Evolutionary conservation across 331 rosid genomes (phyloP).

Genomic region (Acacia concinna): DNA sequence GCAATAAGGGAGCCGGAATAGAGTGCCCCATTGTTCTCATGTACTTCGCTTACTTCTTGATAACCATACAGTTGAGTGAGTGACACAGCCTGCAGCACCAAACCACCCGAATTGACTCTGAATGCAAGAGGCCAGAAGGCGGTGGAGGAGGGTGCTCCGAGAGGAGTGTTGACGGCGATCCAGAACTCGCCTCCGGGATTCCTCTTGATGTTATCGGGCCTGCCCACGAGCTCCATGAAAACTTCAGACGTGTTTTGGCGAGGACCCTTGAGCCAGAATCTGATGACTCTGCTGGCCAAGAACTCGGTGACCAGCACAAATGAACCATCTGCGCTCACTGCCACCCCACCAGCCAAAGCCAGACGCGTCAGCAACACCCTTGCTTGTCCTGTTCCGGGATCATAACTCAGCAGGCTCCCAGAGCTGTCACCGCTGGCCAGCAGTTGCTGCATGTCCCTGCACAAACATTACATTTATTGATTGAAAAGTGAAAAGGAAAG

Average conservation of each 20-base stretch:
- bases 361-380: constrained; percentile 36
- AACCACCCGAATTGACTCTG: constrained; percentile 14
- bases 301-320: constrained; percentile 43
- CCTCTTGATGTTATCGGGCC: constrained; percentile 43
- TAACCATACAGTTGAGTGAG: constrained; percentile 20
- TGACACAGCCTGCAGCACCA: constrained; percentile 13
- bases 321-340: constrained; percentile 39
- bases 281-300: constrained; percentile 26
- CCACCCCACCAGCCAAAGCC: constrained; percentile 40
- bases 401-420: constrained; percentile 37
- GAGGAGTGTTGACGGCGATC: constrained; percentile 32
- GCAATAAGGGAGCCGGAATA: constrained; percentile 26
- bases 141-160: constrained; percentile 12
- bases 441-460: constrained; percentile 27
- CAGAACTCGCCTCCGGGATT: constrained; percentile 37
- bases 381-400: constrained; percentile 39
- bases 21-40: constrained; percentile 35
- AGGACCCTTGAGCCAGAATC: constrained; percentile 40
- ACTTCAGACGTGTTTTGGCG: constrained; percentile 36
- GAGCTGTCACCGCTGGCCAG: constrained; percentile 25
- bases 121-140: neutral
- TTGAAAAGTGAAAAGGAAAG: no score
- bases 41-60: constrained; percentile 39
- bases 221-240: constrained; percentile 17
- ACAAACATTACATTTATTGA: neutral